Evolutionary conservation across 192 early-diverging fungal species (phyloP), one percentile per base, ranked within the genome.

Genomic region (Backusella tarrabulga): DNA sequence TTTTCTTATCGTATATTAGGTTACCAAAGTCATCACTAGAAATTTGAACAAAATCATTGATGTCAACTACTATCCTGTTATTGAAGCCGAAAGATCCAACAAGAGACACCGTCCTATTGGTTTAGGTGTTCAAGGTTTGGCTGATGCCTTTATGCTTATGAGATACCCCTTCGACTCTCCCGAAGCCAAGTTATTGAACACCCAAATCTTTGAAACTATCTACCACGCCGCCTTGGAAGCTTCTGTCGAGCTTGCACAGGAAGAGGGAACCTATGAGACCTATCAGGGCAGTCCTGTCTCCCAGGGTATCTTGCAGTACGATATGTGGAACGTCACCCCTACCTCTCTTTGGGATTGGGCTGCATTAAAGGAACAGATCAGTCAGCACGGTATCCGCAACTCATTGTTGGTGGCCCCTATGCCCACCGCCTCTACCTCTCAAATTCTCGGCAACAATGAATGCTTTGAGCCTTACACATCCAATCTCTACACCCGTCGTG

Each of bases 11-110:
- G 6, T 29, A 26, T 26, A 60, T 26, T 83, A 89, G 63, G 88
- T 89, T 46, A 89, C 93, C 77, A 97, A 99, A 82, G 93, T 97
- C 4, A 88, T 97, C 7, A 92, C 96, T 6, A 85, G 86, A 75
- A 99, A 99, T 88, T 84, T 99, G 70, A 96, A 99, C 90, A 96
- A 93, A 85, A 96, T 99, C 79, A 99, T 99, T 73, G 97, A 99
- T 83, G 85, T 93, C 75, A 99, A 99, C 88, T 97, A 92, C 82
- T 99, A 99, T 83, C 97, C 97, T 15, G 95, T 99, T 21, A 84
- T 83, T 21, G 95, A 97, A 86, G 95, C 97, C 7, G 88, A 90
- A 32, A 80, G 80, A 73, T 97, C 95, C 73, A 99, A 99, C 90
- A 88, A 95, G 88, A 94, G 94, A 67, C 95, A 99, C 84, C 90